Base-by-base conservation (phyloP, 371 early-diverging fungal species). In the Choanephora cucurbitarum region DNA sequence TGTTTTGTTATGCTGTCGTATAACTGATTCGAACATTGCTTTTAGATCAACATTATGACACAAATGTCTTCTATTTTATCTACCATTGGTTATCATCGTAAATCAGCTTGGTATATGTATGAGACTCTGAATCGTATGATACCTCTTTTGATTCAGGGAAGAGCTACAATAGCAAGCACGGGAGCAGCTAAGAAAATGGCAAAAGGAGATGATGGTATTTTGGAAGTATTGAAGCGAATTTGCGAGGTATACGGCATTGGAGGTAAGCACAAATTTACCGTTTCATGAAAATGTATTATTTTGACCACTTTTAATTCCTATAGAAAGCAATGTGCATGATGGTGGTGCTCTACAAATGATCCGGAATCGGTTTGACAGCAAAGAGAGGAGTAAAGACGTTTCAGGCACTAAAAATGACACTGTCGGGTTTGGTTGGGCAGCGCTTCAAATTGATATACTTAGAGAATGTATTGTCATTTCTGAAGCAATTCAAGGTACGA, bases 61-160 rank as follows among this genome's bases (percentile, higher is more conserved):
- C 72, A 74, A n/a, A 83, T 91, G 67, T 78, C 90, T 0, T 69
- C 86, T 5, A 69, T 89, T 4, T 78, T 84, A 37, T 83, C 85
- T 0, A 67, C 67, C 7, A 78, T 91, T 51, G 90, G 87, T 19
- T 84, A 83, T 52, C 73, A 80, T 41, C 70, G 91, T 13, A 92
- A 92, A 64, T 87, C 92, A 23, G 89, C 91, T 2, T 88, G 92
- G 67, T 83, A 83, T 49, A 79, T 92, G 72, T 76, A 90, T 8
- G 85, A 87, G 61, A 85, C 83, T 15, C 77, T 80, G 18, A 79
- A 83, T n/a, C 70, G 85, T 22, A 84, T 89, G 61, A 52, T 82
- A 13, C 84, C 86, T 0, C 60, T 87, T 4, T 52, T 87, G 46
- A 80, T 82, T 22, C 82, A 83, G 57, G 71, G 81, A 3, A 71